Evolutionary conservation across 768 basidiomycete genomes (phyloP), one percentile per base, ranked within the genome.

Genomic region (Suillus subalutaceus): DNA sequence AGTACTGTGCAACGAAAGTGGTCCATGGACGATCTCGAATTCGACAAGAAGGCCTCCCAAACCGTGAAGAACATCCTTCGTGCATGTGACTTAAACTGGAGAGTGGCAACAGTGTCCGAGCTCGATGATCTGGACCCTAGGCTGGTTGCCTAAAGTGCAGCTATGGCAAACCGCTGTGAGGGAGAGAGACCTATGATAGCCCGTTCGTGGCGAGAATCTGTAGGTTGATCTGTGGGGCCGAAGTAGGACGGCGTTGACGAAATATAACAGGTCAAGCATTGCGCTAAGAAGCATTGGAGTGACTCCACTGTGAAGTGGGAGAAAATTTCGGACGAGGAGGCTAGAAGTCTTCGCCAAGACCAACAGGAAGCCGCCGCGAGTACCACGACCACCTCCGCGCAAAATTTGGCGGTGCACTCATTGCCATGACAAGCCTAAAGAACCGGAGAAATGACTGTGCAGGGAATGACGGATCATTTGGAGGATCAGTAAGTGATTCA

Each of bases 41-140:
- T 67, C 66, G 66, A 67, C 10, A 43, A 62, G 37, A 67, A 67
- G 57, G 66, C 66, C 2, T 62, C 67, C 15, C 32, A 37, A 23
- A 64, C 64, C 9, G 66, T 60, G 12, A 38, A 10, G 16, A 67
- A 60, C 13, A 67, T 67, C 38, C 18, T 67, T 4, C 41, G 35
- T 41, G 66, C 66, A 26, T 67, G 66, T 40, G 66, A 32, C 26
- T n/a, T 67, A 44, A 23, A 67, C 50, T 35, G 53, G 32, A n/a
- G 9, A 40, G 16, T 26, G n/a, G 40, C 5, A n/a, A 62, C 66
- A 18, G 66, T 32, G 6, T 26, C 12, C 8, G 26, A 50, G 16
- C 26, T 67, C 23, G 66, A 67, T 16, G 8, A 44, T 20, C 40
- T 67, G 40, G 66, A 67, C 41, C 67, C 66, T 55, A 61, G 66